phyloP scores from a whole-genome alignment of 2,329 filamentous ascomycete genomes.

The Talaromyces amestolkiae region DNA sequence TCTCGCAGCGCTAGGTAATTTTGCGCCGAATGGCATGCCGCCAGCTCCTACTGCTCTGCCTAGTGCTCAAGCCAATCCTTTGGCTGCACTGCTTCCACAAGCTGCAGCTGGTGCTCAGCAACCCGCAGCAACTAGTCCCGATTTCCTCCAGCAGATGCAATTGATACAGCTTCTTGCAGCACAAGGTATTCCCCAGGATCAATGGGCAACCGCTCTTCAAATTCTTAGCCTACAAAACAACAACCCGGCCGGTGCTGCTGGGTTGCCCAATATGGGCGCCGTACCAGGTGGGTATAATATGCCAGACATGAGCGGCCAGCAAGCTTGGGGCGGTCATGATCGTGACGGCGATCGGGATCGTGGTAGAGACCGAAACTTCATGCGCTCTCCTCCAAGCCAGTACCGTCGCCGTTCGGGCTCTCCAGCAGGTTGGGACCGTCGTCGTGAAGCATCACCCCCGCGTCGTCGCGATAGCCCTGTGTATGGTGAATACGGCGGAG shows the following conservation, averaged over 20 bases:
- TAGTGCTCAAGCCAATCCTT: conserved; percentile 36
- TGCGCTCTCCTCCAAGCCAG: conserved; percentile 61
- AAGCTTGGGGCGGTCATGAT: conserved; percentile 36
- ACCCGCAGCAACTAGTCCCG: conserved; percentile 33
- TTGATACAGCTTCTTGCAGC: conserved; percentile 72
- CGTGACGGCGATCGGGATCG: conserved; percentile 56
- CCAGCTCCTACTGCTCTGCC: conserved; percentile 45
- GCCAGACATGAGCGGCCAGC: conserved; percentile 12
- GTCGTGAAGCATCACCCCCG: conserved; percentile 61
- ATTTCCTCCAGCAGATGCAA: conserved; percentile 66
- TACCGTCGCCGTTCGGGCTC: conserved; percentile 74
- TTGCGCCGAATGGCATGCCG: conserved; percentile 36
- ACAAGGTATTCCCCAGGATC: conserved; percentile 73
- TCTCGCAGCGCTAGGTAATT: conserved; percentile 47
- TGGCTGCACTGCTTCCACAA: conserved; percentile 46
- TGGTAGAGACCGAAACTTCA: conserved; percentile 60
- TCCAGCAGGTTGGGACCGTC: conserved; percentile 72
- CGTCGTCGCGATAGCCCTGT: conserved; percentile 66
- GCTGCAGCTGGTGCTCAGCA: conserved; percentile 30
- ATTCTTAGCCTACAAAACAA: conserved; percentile 46
- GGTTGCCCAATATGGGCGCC: conserved; percentile 36
- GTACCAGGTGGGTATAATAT: conserved; percentile 35
- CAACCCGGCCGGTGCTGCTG: conserved; percentile 23
- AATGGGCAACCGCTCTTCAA: conserved; percentile 62
- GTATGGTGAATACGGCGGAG: conserved; percentile 70